These are phyloP conservation scores for Boletellus ananiceps DNA, from an alignment of 768 basidiomycete species.

Conservation along the genomic window DNA sequence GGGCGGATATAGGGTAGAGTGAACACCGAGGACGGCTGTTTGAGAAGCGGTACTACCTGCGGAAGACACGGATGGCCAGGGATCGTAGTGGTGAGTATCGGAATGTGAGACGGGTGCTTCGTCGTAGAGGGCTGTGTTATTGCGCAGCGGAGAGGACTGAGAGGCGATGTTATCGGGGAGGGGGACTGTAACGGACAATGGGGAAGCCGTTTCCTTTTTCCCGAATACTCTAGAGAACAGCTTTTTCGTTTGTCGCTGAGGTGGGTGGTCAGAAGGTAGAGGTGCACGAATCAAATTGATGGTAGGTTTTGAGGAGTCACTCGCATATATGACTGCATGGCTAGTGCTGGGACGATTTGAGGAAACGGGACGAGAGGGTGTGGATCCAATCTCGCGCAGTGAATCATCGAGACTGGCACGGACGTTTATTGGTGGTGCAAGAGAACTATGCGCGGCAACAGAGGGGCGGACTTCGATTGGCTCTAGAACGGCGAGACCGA, in stretches of 20 bases:
- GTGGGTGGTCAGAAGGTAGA: slow-evolving; percentile 12
- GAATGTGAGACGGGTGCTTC: slow-evolving; percentile 13
- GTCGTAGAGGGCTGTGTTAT: slow-evolving; percentile 8
- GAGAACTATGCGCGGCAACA: slow-evolving; percentile 7
- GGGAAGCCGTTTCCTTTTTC: slow-evolving; percentile 36
- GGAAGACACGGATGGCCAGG: slow-evolving; percentile 8
- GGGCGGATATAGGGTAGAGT: slow-evolving; percentile 57
- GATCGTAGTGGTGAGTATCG: slow-evolving; percentile 13
- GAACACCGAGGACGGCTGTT: slow-evolving; percentile 60
- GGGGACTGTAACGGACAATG: slow-evolving; percentile 22
- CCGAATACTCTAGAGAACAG: slow-evolving; percentile 73
- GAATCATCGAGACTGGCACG: slow-evolving; percentile 30
- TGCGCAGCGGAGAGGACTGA: slow-evolving; percentile 13
- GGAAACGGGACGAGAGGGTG: slow-evolving; percentile 9
- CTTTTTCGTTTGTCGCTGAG: slow-evolving; percentile 46
- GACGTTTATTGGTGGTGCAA: slow-evolving; percentile 14
- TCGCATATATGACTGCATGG: neutral
- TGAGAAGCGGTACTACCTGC: slow-evolving; percentile 28
- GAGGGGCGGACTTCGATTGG: slow-evolving; percentile 67
- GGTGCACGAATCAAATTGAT: slow-evolving; percentile 16
- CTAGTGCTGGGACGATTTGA: slow-evolving; percentile 6
- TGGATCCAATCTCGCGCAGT: slow-evolving; percentile 19
- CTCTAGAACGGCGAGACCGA: slow-evolving; percentile 74
- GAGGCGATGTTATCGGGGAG: slow-evolving; percentile 22
- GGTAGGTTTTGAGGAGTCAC: slow-evolving; percentile 4